Base-by-base conservation (phyloP, 2,329 filamentous ascomycete genomes). In the Fusarium azukiicola region DNA sequence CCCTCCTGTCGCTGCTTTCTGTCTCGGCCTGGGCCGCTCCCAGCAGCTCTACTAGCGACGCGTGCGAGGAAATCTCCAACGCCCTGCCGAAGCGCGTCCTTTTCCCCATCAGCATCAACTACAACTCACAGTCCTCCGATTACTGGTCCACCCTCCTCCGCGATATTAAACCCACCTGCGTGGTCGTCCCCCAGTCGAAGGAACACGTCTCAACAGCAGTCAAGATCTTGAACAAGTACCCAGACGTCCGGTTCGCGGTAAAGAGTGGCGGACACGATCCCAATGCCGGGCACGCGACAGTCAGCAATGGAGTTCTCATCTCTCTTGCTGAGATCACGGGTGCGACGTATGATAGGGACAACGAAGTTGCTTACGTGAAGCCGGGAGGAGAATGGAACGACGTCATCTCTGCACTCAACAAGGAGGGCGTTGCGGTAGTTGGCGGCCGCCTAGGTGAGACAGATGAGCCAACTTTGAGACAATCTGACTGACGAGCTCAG, bases 301-400 rank as follows among this genome's bases (percentile, higher is more conserved):
- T 54, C 6, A 23, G 23, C 0, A 73, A 78, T 52, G 75, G 75
- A 13, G 75, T 78, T 0, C 40, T 78, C 0, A 78, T 78, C 3
- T 78, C 75, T 0, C n/a, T 78, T 47, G 54, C 19, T 3, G 75
- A 73, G 17, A 67, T 78, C 38, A 23, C 64, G 12, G 75, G 75
- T 0, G 72, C 75, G 0, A 56, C 58, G 2, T 78, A 78, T 36
- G 72, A 78, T n/a, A 17, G 47, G 9, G 50, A 42, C 3, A 78
- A 73, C 5, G 52, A 69, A 4, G 17, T 78, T 2, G 75, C 75
- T 1, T 78, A 78, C 38, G 72, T 78, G 0, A 78, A 78, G 46
- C 75, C 75, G 3, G 75, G 75, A 0, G 75, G 75, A 19, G 75
- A 78, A 32, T 78, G 75, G 75, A 78, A 78, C 40, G 72, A 78